Conservation (phyloP, 2,329 filamentous ascomycete genomes). For the Thelonectria rubi region DNA sequence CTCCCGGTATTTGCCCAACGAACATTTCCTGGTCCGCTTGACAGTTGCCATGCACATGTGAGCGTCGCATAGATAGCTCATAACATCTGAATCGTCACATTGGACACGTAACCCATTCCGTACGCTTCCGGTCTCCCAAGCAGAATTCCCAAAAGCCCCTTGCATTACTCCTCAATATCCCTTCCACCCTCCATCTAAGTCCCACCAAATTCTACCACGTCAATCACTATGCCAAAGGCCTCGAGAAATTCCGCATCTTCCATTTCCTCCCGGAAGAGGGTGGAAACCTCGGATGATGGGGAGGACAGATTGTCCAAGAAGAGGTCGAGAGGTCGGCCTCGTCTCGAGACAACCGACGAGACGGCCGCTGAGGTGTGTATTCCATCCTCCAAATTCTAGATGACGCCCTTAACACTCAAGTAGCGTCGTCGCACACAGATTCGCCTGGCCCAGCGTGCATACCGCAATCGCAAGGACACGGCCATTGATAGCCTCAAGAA, state of each 20-base stretch:
- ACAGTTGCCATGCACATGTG: not conserved
- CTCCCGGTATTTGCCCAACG: not conserved
- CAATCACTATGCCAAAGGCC: constrained; percentile 1
- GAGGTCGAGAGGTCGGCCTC: constrained; percentile 75
- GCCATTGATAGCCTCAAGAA: constrained; percentile 78
- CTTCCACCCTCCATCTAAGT: not conserved
- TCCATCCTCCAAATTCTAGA: constrained; percentile 40
- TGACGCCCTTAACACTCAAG: constrained; percentile 33
- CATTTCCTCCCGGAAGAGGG: constrained; percentile 37
- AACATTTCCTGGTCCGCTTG: not conserved
- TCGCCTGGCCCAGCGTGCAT: constrained; percentile 84
- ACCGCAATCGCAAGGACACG: constrained; percentile 84
- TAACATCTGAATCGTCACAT: not conserved
- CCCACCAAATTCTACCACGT: not conserved
- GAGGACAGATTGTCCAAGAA: constrained; percentile 60
- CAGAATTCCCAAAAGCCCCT: not conserved
- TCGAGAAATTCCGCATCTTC: not conserved
- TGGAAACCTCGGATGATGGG: constrained; percentile 34
- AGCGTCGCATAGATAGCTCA: not conserved
- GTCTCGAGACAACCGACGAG: constrained; percentile 79
- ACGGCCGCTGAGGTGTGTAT: constrained; percentile 79
- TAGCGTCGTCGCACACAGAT: constrained; percentile 88
- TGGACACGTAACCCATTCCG: not conserved
- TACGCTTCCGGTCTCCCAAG: not conserved
- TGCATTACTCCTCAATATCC: not conserved